phyloP scores from a whole-genome alignment of 2,329 filamentous ascomycete species.

The Fonsecaea nubica region DNA sequence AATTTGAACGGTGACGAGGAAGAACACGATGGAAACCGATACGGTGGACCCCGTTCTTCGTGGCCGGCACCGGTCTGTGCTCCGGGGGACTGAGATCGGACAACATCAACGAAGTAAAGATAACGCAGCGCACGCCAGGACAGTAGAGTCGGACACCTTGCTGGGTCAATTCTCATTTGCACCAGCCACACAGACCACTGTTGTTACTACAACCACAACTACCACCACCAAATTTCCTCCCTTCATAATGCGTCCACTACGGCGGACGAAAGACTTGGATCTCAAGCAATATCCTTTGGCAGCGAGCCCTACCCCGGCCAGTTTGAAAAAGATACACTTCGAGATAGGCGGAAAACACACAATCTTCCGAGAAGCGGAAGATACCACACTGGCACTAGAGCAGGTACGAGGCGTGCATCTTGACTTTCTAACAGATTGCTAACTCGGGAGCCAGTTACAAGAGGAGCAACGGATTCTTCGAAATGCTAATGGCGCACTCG shows the following conservation, averaged over 20 bases:
- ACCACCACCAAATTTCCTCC: conserved; percentile 83
- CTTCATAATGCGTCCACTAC: conserved; percentile 76
- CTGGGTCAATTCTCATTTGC: conserved; percentile 68
- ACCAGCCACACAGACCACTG: conserved; percentile 68
- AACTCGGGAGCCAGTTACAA: conserved; percentile 27
- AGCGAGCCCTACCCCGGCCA: conserved; percentile 77
- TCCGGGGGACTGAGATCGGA: neutral
- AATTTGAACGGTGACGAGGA: conserved; percentile 9
- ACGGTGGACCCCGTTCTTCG: conserved; percentile 30
- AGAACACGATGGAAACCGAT: conserved; percentile 28
- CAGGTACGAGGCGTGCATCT: conserved; percentile 45
- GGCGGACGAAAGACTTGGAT: conserved; percentile 74
- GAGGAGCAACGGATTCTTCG: conserved; percentile 36
- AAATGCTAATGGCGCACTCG: conserved; percentile 33
- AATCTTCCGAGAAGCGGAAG: conserved; percentile 68
- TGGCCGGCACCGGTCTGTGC: conserved; percentile 41
- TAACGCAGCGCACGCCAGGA: conserved; percentile 30
- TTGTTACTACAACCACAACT: conserved; percentile 89
- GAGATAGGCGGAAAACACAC: conserved; percentile 67
- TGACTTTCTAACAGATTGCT: neutral
- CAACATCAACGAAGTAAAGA: conserved; percentile 29
- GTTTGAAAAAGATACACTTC: conserved; percentile 78
- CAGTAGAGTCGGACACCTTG: conserved; percentile 46
- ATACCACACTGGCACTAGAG: conserved; percentile 59
- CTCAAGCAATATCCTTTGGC: conserved; percentile 90